These are phyloP conservation scores for Rhizophagus clarus DNA, from an alignment of 192 early-diverging fungal genomes.

Conservation along the genomic window DNA sequence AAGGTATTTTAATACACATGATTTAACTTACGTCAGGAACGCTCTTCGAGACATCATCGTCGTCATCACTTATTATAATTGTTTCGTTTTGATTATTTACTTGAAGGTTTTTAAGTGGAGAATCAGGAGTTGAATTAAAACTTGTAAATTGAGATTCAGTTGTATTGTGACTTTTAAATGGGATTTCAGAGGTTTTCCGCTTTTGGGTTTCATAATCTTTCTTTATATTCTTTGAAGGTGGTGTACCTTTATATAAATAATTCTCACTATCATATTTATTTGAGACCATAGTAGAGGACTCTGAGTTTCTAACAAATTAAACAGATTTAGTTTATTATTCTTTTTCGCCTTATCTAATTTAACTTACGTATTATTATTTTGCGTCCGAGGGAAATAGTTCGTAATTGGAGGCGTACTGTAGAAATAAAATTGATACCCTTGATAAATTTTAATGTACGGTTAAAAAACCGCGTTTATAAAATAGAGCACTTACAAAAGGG, in stretches of 20 bases:
- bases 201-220: not conserved
- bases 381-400: not conserved
- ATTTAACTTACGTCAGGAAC: constrained; percentile 4
- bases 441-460: not conserved
- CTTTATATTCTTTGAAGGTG: not conserved
- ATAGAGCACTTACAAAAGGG: not conserved
- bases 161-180: not conserved
- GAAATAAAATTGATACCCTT: not conserved
- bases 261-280: not conserved
- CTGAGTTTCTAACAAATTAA: not conserved
- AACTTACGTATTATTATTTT: not conserved
- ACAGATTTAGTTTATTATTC: not conserved
- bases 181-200: not conserved
- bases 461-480: not conserved
- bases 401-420: not conserved
- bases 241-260: not conserved
- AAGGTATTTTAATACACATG: not conserved
- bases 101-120: not conserved
- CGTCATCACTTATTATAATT: not conserved
- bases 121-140: not conserved
- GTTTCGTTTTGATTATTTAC: not conserved
- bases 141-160: not conserved
- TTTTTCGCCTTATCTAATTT: not conserved
- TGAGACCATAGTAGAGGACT: not conserved
- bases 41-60: constrained; percentile 4